These are phyloP conservation scores for Pseudozyma flocculosa DNA, from an alignment of 1,284 basidiomycete species.

Conservation along the genomic window DNA sequence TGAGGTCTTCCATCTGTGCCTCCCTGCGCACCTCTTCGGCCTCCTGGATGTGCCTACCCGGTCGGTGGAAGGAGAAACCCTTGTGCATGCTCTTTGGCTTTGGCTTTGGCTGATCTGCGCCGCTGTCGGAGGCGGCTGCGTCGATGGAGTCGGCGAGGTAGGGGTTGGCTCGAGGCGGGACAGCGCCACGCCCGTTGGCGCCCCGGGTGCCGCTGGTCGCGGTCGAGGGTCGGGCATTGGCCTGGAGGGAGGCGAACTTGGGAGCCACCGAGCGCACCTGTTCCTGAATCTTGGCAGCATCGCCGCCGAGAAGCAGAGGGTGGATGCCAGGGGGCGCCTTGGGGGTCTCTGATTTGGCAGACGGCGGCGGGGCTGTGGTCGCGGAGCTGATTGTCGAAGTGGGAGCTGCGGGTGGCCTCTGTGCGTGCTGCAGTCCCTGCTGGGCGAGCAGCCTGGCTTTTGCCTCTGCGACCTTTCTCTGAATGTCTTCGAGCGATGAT, in stretches of 20 bases:
- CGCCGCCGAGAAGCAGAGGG: conserved; percentile 35
- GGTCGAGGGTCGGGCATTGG: conserved; percentile 7
- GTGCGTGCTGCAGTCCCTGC: conserved; percentile 3
- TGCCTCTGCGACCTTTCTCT: conserved; percentile 4
- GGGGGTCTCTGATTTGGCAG: conserved; percentile 1
- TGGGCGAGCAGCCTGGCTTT: background rate
- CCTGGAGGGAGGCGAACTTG: conserved; percentile 11
- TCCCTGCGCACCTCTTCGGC: conserved; percentile 56
- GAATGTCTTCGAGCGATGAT: background rate
- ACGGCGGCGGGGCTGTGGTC: too few species aligned
- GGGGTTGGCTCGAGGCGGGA: conserved; percentile 32
- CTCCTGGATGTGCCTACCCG: conserved; percentile 47
- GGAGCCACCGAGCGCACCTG: conserved; percentile 9
- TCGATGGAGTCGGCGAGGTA: conserved; percentile 26
- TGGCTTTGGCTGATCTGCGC: conserved; percentile 4
- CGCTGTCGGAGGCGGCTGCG: conserved; percentile 5
- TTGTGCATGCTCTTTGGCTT: conserved; percentile 45
- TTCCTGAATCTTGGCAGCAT: conserved; percentile 13
- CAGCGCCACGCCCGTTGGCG: background rate
- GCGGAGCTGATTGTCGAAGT: too few species aligned
- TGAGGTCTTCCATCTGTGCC: conserved; percentile 81
- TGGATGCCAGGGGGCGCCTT: conserved; percentile 45
- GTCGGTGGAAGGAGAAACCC: conserved; percentile 49
- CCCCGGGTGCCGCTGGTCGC: background rate
- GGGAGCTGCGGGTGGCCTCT: too few species aligned